A percentile compares a stretch with the other conserved stretches of the same genome.
Conservation (phyloP, 306 rosid genomes). For the Fragaria iinumae region DNA sequence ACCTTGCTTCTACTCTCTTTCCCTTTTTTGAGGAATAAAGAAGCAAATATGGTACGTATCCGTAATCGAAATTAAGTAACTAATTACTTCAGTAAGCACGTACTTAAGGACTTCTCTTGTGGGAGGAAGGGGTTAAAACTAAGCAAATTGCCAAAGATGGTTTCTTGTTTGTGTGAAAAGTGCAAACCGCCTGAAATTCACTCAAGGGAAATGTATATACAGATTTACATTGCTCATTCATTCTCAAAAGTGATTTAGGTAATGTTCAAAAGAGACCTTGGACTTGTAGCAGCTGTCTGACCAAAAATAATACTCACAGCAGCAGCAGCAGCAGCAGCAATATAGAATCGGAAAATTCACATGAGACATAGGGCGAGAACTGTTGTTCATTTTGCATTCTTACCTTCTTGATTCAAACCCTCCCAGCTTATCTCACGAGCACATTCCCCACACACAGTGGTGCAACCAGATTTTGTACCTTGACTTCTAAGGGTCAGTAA, state of each 20-base stretch:
- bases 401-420: constrained; percentile 49
- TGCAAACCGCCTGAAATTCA: no score
- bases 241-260: background rate
- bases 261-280: constrained; percentile 9
- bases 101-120: background rate
- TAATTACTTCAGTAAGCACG: background rate
- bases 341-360: constrained; percentile 23
- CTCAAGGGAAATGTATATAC: no score
- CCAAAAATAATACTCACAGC: background rate
- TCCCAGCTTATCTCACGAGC: constrained; percentile 91
- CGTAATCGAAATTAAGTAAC: background rate
- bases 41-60: constrained; percentile 26
- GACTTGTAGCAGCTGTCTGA: background rate
- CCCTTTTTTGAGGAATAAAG: constrained; percentile 40
- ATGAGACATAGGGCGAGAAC: background rate
- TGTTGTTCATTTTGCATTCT: constrained; percentile 27
- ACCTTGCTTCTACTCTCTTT: constrained; percentile 18
- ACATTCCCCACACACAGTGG: constrained; percentile 90
- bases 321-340: background rate
- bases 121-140: no score
- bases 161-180: no score
- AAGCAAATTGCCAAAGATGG: no score
- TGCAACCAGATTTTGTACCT: constrained; percentile 69
- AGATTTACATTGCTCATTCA: constrained; percentile 8
- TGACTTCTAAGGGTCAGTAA: constrained; percentile 87